Evolutionary conservation across 225 moss, liverwort and hornwort species (phyloP).

Genomic region (Antitrichia curtipendula): DNA sequence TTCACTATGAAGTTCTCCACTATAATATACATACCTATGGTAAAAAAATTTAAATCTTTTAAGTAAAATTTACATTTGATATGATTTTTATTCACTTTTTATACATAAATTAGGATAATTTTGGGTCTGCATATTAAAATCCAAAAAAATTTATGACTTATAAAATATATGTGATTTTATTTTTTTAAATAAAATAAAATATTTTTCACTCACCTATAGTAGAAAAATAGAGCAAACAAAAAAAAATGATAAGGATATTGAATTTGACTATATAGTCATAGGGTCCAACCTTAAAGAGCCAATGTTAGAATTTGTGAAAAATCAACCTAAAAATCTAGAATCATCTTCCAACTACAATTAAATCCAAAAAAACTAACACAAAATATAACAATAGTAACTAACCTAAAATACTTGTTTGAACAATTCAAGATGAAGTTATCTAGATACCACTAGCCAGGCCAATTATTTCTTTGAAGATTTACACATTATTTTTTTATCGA

Average conservation of each 20-base stretch:
- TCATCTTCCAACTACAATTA: not conserved
- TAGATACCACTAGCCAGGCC: not conserved
- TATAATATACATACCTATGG: not conserved
- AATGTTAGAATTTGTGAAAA: not conserved
- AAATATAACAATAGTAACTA: not conserved
- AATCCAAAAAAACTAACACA: not conserved
- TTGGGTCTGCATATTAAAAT: not conserved
- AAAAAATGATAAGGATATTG: not conserved
- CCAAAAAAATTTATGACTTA: not conserved
- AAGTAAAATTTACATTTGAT: not conserved
- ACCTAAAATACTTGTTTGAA: not conserved
- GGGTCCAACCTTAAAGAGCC: not conserved
- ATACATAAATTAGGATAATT: not conserved
- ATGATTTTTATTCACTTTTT: not conserved
- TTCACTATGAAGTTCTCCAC: not conserved
- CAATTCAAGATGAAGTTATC: not conserved
- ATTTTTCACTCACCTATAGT: not conserved
- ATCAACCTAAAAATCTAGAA: not conserved
- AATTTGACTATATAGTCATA: not conserved
- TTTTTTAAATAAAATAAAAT: not conserved
- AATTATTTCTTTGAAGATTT: not conserved
- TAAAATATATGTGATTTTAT: not conserved
- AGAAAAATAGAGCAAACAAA: not conserved
- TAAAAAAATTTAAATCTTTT: fast-evolving
- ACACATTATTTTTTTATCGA: not conserved